Evolutionary conservation across 1,284 basidiomycete genomes (phyloP).

Genomic region (Cutaneotrichosporon arboriforme): DNA sequence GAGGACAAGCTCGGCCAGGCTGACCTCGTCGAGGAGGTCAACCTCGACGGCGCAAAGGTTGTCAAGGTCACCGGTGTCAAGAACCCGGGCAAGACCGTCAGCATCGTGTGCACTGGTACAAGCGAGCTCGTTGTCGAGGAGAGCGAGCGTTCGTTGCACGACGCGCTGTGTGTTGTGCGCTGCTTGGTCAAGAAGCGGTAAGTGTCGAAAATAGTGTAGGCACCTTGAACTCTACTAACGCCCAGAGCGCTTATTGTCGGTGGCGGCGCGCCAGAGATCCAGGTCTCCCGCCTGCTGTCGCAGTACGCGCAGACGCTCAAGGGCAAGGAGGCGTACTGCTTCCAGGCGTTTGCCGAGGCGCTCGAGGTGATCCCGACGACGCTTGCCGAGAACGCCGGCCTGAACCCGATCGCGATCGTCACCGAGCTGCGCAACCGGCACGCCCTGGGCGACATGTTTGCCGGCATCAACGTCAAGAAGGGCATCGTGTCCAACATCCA

Average conservation of each 20-base stretch:
- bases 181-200: conserved; percentile 98
- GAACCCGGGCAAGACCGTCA: conserved; percentile 91
- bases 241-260: conserved; percentile 87
- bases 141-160: conserved; percentile 93
- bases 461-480: conserved; percentile 97
- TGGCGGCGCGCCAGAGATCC: conserved; percentile 96
- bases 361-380: conserved; percentile 98
- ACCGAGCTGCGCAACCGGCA: conserved; percentile 97
- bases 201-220: too few species aligned
- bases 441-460: conserved; percentile 86
- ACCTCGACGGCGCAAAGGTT: conserved; percentile 79
- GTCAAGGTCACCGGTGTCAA: conserved; percentile 93
- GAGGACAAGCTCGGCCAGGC: conserved; percentile 98
- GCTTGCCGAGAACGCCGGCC: conserved; percentile 94
- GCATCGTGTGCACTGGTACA: conserved; percentile 89
- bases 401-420: conserved; percentile 97
- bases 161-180: conserved; percentile 95
- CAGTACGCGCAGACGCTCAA: conserved; percentile 91
- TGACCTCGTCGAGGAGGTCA: conserved; percentile 88
- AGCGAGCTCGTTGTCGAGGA: conserved; percentile 95
- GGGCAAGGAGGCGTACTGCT: conserved; percentile 99
- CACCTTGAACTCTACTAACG: background rate
- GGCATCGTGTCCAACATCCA: conserved; percentile 89
- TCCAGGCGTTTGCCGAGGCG: conserved; percentile 96
- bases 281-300: conserved; percentile 87